These are phyloP conservation scores for Solioccasus polychromus DNA, from an alignment of 768 basidiomycete species.

Conservation along the genomic window DNA sequence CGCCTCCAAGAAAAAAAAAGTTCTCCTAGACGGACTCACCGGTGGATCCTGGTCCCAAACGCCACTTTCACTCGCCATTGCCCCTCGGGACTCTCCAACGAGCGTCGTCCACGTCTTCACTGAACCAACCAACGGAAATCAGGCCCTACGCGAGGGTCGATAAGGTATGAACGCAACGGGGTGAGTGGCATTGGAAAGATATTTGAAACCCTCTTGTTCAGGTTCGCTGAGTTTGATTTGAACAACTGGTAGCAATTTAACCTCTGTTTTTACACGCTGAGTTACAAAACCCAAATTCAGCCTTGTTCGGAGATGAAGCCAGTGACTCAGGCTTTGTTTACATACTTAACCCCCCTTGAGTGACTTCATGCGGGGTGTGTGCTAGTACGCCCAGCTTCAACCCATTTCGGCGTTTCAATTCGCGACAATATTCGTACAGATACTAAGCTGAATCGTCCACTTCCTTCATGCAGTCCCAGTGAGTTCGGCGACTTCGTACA, in stretches of 20 bases:
- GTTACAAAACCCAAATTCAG: no score
- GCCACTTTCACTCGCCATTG: conserved; percentile 9
- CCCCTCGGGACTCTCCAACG: conserved; percentile 11
- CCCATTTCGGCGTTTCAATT: no score
- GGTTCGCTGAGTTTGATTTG: conserved; percentile 25
- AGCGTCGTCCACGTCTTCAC: background rate
- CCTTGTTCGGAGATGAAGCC: no score
- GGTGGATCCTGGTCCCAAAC: conserved; percentile 17
- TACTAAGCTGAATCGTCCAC: background rate
- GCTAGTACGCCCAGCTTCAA: background rate
- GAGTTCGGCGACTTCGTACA: conserved; percentile 30
- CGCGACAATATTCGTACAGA: no score
- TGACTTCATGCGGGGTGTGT: no score
- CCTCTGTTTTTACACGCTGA: no score
- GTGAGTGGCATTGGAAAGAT: background rate
- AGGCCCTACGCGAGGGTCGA: background rate
- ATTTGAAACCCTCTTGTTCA: background rate
- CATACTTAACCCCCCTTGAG: no score
- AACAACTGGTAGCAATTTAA: no score
- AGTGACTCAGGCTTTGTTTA: no score
- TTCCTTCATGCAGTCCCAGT: conserved; percentile 11
- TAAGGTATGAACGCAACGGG: background rate
- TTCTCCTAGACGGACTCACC: conserved; percentile 16
- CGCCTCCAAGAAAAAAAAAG: no score
- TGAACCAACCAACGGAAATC: background rate